Conservation (phyloP, 2,329 filamentous ascomycete genomes). For the Aspergillus pseudoterreus region DNA sequence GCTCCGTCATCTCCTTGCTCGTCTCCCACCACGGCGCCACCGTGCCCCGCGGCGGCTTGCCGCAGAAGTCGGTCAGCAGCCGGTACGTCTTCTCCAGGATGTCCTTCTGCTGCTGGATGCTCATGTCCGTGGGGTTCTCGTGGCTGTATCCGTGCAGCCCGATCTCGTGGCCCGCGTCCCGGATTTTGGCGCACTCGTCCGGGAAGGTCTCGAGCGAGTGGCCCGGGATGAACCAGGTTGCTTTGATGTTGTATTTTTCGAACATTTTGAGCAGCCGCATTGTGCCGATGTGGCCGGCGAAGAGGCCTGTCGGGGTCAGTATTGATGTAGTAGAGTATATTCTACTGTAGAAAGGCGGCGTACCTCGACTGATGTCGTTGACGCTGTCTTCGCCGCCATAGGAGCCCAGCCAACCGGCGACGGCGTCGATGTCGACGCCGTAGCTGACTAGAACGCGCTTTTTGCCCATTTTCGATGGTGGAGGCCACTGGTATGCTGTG, state of each 20-base stretch:
- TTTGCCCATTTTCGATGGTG: slow-evolving; percentile 25
- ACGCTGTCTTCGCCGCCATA: slow-evolving; percentile 71
- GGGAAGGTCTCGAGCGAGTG: slow-evolving; percentile 65
- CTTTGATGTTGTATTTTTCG: slow-evolving; percentile 68
- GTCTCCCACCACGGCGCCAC: slow-evolving; percentile 77
- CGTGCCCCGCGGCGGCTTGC: slow-evolving; percentile 68
- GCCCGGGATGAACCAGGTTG: slow-evolving; percentile 63
- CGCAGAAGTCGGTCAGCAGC: slow-evolving; percentile 68
- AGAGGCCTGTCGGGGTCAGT: slow-evolving; percentile 47
- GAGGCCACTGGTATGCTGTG: background rate
- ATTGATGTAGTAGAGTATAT: background rate
- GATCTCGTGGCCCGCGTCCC: slow-evolving; percentile 62
- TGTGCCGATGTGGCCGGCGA: slow-evolving; percentile 65
- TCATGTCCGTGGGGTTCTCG: slow-evolving; percentile 71
- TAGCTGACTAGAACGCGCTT: slow-evolving; percentile 58
- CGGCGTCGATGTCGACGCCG: slow-evolving; percentile 72
- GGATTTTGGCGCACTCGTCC: slow-evolving; percentile 59
- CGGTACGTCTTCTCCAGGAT: slow-evolving; percentile 74
- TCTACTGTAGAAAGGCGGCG: too few relatives aligned
- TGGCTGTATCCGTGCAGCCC: slow-evolving; percentile 71
- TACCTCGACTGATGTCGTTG: slow-evolving; percentile 68
- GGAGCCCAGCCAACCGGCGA: slow-evolving; percentile 70
- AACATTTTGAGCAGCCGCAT: slow-evolving; percentile 67
- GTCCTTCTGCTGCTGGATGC: slow-evolving; percentile 68
- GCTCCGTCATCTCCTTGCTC: slow-evolving; percentile 59